These are phyloP conservation scores for Paecilomyces fulvus DNA, from an alignment of 2,329 filamentous ascomycete genomes.

Conservation along the genomic window DNA sequence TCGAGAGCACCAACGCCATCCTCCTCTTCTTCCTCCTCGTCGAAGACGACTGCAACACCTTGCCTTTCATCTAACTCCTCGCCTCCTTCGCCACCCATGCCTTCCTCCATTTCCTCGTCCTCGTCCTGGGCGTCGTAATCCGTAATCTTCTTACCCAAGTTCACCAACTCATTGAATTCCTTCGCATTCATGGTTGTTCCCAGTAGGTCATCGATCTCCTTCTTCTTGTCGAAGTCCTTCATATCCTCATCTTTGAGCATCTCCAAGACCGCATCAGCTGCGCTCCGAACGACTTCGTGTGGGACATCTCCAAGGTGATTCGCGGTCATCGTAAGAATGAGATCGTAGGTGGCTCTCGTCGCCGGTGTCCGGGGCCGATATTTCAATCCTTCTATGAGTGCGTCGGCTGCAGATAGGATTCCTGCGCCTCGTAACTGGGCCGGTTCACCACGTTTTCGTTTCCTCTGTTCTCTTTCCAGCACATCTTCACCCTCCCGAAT, in stretches of 20 bases:
- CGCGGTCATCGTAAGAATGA: slow-evolving; percentile 86
- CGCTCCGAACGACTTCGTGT: slow-evolving; percentile 83
- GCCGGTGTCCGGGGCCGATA: slow-evolving; percentile 88
- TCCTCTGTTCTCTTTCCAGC: slow-evolving; percentile 72
- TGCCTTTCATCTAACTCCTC: slow-evolving; percentile 86
- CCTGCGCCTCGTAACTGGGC: slow-evolving; percentile 63
- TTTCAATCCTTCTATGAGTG: slow-evolving; percentile 80
- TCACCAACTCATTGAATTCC: slow-evolving; percentile 94
- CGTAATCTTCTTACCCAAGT: slow-evolving; percentile 96
- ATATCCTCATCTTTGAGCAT: slow-evolving; percentile 89
- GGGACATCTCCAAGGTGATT: slow-evolving; percentile 86
- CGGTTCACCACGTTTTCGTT: slow-evolving; percentile 69
- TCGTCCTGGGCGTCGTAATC: slow-evolving; percentile 97
- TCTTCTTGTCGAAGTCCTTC: slow-evolving; percentile 98
- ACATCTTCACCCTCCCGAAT: slow-evolving; percentile 77
- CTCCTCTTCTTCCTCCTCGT: slow-evolving; percentile 82
- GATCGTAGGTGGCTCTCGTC: slow-evolving; percentile 85
- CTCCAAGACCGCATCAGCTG: slow-evolving; percentile 84
- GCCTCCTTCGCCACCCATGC: slow-evolving; percentile 55
- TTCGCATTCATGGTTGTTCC: slow-evolving; percentile 75
- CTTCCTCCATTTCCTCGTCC: slow-evolving; percentile 75
- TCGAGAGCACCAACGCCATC: slow-evolving; percentile 68
- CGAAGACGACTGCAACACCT: slow-evolving; percentile 95
- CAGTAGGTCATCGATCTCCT: slow-evolving; percentile 87
- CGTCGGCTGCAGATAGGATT: slow-evolving; percentile 74